Percentiles rank a stretch among this genome's conserved stretches.
These are phyloP conservation scores for Suillus brevipes DNA, from an alignment of 768 basidiomycete species.

Conservation along the genomic window DNA sequence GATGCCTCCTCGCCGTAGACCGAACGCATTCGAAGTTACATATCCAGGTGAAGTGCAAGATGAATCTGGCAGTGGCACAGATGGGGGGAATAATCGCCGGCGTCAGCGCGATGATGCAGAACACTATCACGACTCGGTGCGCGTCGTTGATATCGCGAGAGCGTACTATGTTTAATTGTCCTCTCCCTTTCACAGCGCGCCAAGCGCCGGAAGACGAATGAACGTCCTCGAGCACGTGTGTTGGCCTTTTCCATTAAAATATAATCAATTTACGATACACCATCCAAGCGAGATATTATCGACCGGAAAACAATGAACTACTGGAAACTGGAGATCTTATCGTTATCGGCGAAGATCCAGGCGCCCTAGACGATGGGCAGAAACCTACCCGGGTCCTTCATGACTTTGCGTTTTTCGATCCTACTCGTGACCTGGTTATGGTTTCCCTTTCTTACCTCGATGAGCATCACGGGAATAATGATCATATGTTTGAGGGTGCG, in stretches of 20 bases:
- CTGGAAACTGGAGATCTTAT: slow-evolving; percentile 38
- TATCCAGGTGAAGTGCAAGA: slow-evolving; percentile 38
- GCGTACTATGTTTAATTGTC: neutral
- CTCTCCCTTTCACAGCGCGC: slow-evolving; percentile 14
- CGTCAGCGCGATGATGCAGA: slow-evolving; percentile 20
- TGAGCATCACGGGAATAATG: slow-evolving; percentile 35
- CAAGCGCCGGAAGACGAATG: slow-evolving; percentile 32
- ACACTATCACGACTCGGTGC: slow-evolving; percentile 18
- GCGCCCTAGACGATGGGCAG: slow-evolving; percentile 32
- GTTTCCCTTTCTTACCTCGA: slow-evolving; percentile 51
- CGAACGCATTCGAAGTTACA: slow-evolving; percentile 55
- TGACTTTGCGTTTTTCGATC: slow-evolving; percentile 64
- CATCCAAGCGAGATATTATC: slow-evolving; percentile 41
- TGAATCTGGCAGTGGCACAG: slow-evolving; percentile 25
- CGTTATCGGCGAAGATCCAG: slow-evolving; percentile 44
- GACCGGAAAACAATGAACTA: slow-evolving; percentile 31
- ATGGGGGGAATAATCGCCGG: slow-evolving; percentile 28
- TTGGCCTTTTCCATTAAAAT: neutral
- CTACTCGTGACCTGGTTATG: slow-evolving; percentile 43
- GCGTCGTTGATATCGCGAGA: slow-evolving; percentile 2
- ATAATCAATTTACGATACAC: neutral
- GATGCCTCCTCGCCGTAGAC: slow-evolving; percentile 45
- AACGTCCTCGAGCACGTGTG: slow-evolving; percentile 17
- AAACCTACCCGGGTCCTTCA: slow-evolving; percentile 61
- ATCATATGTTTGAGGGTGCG: slow-evolving; percentile 50